These are phyloP conservation scores for Claviceps sp. DNA, from an alignment of 2,329 filamentous ascomycete species.

Conservation along the genomic window DNA sequence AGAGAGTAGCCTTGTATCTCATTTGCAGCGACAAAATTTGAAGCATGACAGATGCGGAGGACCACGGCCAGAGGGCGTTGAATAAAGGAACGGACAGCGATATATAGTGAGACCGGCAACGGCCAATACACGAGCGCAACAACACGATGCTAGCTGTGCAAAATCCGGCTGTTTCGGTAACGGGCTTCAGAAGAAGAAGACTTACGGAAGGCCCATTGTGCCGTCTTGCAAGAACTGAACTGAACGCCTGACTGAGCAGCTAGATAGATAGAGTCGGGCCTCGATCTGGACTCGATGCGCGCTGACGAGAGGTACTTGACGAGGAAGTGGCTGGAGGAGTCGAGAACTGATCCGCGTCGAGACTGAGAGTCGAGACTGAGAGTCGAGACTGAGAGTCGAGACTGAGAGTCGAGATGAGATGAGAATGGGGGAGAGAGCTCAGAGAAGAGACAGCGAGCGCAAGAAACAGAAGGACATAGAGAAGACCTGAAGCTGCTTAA, in stretches of 20 bases:
- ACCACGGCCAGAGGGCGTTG: not conserved
- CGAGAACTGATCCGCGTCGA: not conserved
- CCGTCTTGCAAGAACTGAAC: not conserved
- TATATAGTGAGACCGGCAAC: not conserved
- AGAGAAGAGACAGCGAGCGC: not conserved
- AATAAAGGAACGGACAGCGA: not conserved
- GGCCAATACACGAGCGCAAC: not conserved
- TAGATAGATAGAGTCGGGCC: not conserved
- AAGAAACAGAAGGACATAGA: not conserved
- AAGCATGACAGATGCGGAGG: not conserved
- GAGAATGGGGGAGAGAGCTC: too few species aligned
- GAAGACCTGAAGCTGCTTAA: not conserved
- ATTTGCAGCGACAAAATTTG: not conserved
- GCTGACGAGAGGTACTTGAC: not conserved
- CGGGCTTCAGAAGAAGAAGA: conserved; percentile 9
- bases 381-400: not conserved
- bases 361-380: too few species aligned
- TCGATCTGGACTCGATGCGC: not conserved
- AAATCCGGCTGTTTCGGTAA: not conserved
- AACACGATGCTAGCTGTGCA: not conserved
- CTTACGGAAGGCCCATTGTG: conserved; percentile 36
- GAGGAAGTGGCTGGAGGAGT: too few species aligned
- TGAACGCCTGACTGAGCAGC: not conserved
- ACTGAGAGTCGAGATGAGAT: too few species aligned
- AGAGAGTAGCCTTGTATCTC: not conserved